These are phyloP conservation scores for Vitellaria paradoxa DNA, from an alignment of 179 eudicot genomes.

Conservation along the genomic window DNA sequence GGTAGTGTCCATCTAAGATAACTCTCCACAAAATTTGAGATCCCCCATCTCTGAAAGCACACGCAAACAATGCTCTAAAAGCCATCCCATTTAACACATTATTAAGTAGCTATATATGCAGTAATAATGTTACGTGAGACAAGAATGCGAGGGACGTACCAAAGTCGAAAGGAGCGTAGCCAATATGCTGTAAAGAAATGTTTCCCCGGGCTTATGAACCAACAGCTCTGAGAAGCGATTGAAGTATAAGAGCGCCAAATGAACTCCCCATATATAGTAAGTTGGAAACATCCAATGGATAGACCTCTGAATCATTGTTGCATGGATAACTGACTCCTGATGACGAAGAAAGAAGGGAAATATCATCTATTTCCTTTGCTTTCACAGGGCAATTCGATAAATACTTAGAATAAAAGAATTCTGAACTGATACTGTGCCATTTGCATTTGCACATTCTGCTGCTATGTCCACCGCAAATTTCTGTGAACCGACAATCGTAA, in stretches of 20 bases:
- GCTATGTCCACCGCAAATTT: constrained; percentile 52
- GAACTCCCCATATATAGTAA: constrained; percentile 18
- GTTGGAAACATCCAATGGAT: constrained; percentile 37
- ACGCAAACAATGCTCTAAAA: neutral
- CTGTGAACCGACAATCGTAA: constrained; percentile 37
- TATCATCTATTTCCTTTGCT: neutral
- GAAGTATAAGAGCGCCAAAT: constrained; percentile 17
- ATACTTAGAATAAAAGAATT: neutral
- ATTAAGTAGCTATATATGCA: neutral
- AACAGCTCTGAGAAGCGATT: constrained; percentile 40
- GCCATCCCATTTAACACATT: neutral
- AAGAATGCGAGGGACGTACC: constrained; percentile 20
- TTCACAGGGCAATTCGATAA: neutral
- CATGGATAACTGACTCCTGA: constrained; percentile 33
- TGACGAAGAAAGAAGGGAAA: neutral
- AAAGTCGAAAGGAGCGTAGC: constrained; percentile 34
- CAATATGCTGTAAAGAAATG: constrained; percentile 20
- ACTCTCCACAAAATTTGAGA: constrained; percentile 42
- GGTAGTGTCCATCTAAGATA: constrained; percentile 27
- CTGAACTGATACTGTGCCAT: constrained; percentile 22
- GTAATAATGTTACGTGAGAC: neutral
- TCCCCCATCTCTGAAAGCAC: constrained; percentile 44
- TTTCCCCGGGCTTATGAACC: constrained; percentile 46
- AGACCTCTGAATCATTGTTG: constrained; percentile 28
- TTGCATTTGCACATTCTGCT: constrained; percentile 31